Percentiles rank a stretch among this genome's conserved stretches.
These are phyloP conservation scores for Auriscalpium microsporum DNA, from an alignment of 768 basidiomycete genomes.

Conservation along the genomic window DNA sequence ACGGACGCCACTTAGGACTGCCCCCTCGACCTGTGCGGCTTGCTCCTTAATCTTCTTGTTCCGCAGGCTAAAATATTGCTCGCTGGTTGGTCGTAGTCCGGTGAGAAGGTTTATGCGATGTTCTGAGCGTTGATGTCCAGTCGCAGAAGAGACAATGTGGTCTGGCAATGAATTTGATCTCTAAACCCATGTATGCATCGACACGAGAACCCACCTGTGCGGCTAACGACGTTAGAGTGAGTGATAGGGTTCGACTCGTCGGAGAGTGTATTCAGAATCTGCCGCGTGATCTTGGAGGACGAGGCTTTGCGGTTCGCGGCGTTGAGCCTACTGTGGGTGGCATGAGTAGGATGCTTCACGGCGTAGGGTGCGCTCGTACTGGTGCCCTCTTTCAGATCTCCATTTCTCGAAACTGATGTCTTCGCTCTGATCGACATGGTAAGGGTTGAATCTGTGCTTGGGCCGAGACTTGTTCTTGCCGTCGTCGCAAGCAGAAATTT, in stretches of 20 bases:
- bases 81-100: conserved; percentile 4
- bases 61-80: conserved; percentile 16
- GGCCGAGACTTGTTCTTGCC: conserved; percentile 14
- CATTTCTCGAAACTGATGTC: conserved; percentile 21
- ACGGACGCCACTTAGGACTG: conserved; percentile 34
- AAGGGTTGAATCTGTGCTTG: conserved; percentile 23
- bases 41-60: conserved; percentile 22
- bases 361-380: conserved; percentile 11
- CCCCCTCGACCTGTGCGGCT: conserved; percentile 10
- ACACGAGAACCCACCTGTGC: conserved; percentile 40
- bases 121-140: conserved; percentile 29
- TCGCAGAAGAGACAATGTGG: conserved; percentile 50
- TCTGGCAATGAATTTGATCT: conserved; percentile 28
- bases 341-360: too few relatives aligned
- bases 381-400: conserved; percentile 19
- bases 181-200: neutral
- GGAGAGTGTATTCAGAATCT: conserved; percentile 51
- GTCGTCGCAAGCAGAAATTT: conserved; percentile 6
- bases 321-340: too few relatives aligned
- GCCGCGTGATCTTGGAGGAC: conserved; percentile 38
- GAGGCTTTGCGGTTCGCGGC: neutral
- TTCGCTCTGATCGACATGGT: conserved; percentile 15
- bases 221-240: conserved; percentile 53
- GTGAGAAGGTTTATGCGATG: conserved; percentile 4
- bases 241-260: conserved; percentile 73